Evolutionary conservation across 1,284 basidiomycete genomes (phyloP).

Genomic region (Meripilus lineatus): DNA sequence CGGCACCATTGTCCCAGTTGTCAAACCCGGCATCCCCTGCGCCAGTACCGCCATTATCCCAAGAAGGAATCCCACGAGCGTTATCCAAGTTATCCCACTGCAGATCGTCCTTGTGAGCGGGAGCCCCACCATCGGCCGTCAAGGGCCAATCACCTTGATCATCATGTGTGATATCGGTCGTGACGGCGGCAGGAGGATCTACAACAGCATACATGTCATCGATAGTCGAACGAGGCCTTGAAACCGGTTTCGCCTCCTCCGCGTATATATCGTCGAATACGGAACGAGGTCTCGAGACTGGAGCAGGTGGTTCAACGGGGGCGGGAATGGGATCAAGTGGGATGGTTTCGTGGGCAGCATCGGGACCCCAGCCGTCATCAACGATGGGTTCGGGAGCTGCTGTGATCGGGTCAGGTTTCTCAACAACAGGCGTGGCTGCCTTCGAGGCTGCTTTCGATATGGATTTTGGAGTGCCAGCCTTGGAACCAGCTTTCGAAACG

Average conservation of each 20-base stretch:
- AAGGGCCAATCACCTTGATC: not conserved
- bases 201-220: not conserved
- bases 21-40: not conserved
- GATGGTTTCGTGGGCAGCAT: not conserved
- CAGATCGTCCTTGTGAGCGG: not conserved
- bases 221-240: not conserved
- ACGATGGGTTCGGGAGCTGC: not conserved
- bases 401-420: not conserved
- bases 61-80: not conserved
- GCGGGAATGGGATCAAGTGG: not conserved
- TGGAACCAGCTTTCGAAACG: slow-evolving; percentile 19
- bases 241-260: not conserved
- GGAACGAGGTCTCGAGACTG: slow-evolving; percentile 1
- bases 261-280: not conserved
- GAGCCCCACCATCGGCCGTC: not conserved
- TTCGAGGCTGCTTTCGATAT: slow-evolving; percentile 7
- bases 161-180: not conserved
- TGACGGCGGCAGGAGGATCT: slow-evolving; percentile 1
- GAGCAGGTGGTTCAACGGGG: slow-evolving; percentile 2
- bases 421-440: not conserved
- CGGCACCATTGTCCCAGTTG: not conserved
- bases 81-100: no score
- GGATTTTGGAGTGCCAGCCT: slow-evolving; percentile 16
- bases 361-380: not conserved
- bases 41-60: not conserved